Percentiles rank a stretch among this genome's conserved stretches.
phyloP scores from a whole-genome alignment of 1,139 yeast genomes.

The Pichia sp. region DNA sequence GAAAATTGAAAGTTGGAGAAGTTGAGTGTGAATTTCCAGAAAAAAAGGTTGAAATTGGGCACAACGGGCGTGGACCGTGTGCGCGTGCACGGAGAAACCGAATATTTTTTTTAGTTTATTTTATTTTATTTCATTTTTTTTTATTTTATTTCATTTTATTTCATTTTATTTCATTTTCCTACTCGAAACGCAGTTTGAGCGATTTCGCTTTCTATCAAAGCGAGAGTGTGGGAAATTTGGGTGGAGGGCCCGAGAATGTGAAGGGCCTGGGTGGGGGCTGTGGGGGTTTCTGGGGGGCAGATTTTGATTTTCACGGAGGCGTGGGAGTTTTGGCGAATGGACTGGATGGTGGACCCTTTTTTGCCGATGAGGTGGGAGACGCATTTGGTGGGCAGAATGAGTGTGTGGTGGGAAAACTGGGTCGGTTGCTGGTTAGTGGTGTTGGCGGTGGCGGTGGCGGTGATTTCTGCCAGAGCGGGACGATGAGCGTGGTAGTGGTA shows the following conservation, averaged over 20 bases:
- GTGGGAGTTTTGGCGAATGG: slow-evolving; percentile 2
- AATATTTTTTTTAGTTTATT: no score
- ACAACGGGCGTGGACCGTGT: not conserved
- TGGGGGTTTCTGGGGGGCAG: not conserved
- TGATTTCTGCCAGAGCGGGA: not conserved
- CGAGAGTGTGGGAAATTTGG: not conserved
- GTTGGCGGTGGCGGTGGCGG: not conserved
- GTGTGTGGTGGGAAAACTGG: not conserved
- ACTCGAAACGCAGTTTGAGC: not conserved
- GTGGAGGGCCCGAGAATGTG: not conserved
- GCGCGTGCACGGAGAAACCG: not conserved
- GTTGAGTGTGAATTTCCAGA: not conserved
- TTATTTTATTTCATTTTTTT: no score
- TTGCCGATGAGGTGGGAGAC: slow-evolving; percentile 6
- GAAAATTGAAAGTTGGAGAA: not conserved
- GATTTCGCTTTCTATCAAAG: not conserved
- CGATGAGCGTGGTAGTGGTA: not conserved
- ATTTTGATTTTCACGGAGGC: slow-evolving; percentile 5
- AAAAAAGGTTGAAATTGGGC: not conserved
- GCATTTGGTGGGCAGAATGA: slow-evolving; percentile 3
- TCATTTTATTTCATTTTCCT: no score
- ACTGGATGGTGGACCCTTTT: slow-evolving; percentile 1
- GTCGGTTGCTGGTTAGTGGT: not conserved
- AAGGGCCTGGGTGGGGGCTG: not conserved
- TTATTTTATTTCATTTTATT: no score